phyloP scores from a whole-genome alignment of 1,284 basidiomycete genomes.

The Cutaneotrichosporon cyanovorans region DNA sequence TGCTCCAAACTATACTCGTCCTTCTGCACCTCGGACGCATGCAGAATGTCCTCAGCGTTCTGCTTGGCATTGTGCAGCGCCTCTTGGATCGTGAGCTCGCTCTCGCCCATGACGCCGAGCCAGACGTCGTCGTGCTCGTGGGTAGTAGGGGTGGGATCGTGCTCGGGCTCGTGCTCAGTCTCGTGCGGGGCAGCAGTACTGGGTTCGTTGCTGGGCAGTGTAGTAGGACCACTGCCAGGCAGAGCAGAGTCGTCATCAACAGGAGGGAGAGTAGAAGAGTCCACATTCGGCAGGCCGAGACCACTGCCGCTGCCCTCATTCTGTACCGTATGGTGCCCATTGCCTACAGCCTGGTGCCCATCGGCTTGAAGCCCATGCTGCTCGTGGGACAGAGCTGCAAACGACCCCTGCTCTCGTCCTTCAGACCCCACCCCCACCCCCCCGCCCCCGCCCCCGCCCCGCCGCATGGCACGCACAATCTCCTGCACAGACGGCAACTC shows the following conservation, averaged over 20 bases:
- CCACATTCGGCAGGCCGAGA: no score
- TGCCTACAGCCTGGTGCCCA: no score
- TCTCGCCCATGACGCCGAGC: slow-evolving; percentile 13
- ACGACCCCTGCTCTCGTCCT: background rate
- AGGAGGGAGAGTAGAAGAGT: no score
- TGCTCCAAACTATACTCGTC: slow-evolving; percentile 7
- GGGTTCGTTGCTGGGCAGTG: no score
- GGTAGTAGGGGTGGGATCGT: background rate
- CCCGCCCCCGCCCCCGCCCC: background rate
- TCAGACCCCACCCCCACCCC: background rate
- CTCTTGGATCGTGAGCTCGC: slow-evolving; percentile 27
- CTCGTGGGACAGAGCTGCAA: no score
- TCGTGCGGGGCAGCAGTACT: no score
- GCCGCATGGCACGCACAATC: slow-evolving; percentile 26
- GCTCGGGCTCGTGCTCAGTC: no score
- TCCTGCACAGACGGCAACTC: slow-evolving; percentile 28
- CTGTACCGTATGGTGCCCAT: no score
- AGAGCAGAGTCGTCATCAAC: no score
- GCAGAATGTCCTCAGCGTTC: background rate
- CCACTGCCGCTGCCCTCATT: no score
- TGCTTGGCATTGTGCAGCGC: slow-evolving; percentile 21
- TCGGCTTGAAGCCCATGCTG: no score
- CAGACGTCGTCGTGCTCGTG: slow-evolving; percentile 5
- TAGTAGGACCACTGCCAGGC: no score
- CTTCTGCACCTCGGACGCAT: background rate